Evolutionary conservation across 2,329 filamentous ascomycete genomes (phyloP).

Genomic region (Geosmithia morbida): DNA sequence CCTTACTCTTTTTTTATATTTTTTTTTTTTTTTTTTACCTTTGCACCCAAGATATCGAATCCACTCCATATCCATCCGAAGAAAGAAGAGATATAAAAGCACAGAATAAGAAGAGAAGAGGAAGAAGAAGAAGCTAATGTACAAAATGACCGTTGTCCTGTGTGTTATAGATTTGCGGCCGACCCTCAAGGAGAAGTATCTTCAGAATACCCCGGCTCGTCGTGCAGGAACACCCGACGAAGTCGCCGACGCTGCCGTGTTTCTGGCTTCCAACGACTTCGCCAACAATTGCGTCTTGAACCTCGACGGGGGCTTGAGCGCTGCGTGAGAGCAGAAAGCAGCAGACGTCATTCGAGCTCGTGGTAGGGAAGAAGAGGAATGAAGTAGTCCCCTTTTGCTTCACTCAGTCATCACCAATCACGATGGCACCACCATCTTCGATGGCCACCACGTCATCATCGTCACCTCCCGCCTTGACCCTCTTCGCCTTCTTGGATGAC

Average conservation of each 20-base stretch:
- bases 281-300: conserved; percentile 80
- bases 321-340: conserved; percentile 25
- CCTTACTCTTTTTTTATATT: conserved; percentile 9
- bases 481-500: conserved; percentile 34
- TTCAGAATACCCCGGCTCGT: conserved; percentile 42
- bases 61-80: background rate
- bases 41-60: no score
- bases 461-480: conserved; percentile 14
- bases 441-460: conserved; percentile 32
- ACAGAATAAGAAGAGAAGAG: background rate
- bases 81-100: background rate
- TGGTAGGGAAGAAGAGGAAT: background rate
- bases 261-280: conserved; percentile 65
- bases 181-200: conserved; percentile 20
- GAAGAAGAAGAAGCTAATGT: conserved; percentile 17
- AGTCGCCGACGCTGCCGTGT: conserved; percentile 69
- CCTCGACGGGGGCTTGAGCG: conserved; percentile 72
- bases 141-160: conserved; percentile 14
- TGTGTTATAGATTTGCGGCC: conserved; percentile 18
- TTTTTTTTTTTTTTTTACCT: no score
- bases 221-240: conserved; percentile 57
- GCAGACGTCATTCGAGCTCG: background rate
- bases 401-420: conserved; percentile 49
- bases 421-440: conserved; percentile 44
- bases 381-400: background rate